Evolutionary conservation across 108 stramenopile species (phyloP), one percentile per base, ranked within the genome.

Genomic region (Epithemia pelagica): DNA sequence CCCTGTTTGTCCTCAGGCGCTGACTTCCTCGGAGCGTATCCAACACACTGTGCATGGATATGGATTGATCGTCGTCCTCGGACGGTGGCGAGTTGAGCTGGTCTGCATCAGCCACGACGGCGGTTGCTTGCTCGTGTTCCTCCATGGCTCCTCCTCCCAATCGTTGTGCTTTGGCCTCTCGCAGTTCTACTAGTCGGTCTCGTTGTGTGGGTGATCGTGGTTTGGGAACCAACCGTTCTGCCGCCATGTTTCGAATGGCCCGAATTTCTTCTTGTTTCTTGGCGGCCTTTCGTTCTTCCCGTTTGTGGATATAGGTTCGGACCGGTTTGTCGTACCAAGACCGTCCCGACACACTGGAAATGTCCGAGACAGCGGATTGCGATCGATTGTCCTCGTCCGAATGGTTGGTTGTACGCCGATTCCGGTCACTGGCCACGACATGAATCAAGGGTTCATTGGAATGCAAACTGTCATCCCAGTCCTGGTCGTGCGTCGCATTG

Each of bases 141-240:
- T 46, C 15, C 63, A 18, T 26, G 21, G 31, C 63, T 20, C 25
- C 31, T 33, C 18, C 63, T n/a, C 26, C 63, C 18, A 25, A 18
- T 37, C 71, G 53, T 27, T 31, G 66, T 46, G n/a, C 59, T 74
- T 83, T 81, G 15, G 84, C 80, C 15, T 32, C 59, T 46, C 82
- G 83, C 54, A 90, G 61, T 72, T 85, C 73, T 33, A 65, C 71
- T 21, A 90, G 60, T 51, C 89, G 86, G 10, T 8, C 18, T 24
- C 24, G 64, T 23, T 83, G 67, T 46, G 74, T 63, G 25, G 79
- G 66, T 30, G 81, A 71, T 67, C 85, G 66, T 21, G 64, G 62
- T 37, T 82, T 79, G 24, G 86, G 84, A 31, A 78, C 75, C 37
- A 90, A 62, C 30, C 82, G 80, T 32, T 62, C 26, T 1, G 77